These are phyloP conservation scores for Termitomyces sp. DNA, from an alignment of 768 basidiomycete species.

Conservation along the genomic window DNA sequence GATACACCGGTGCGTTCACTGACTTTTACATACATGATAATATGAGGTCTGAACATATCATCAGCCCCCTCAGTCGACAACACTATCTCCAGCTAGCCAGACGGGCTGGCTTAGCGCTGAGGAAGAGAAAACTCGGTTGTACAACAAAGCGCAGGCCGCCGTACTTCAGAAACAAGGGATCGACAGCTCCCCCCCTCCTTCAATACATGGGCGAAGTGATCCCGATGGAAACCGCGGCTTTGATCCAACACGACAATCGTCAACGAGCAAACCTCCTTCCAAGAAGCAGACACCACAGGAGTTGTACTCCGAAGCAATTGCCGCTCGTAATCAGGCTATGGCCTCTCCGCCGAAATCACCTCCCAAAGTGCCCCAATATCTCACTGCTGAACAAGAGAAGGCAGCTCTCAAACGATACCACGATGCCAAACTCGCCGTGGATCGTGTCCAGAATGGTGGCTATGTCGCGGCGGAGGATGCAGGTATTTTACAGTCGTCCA, in stretches of 20 bases:
- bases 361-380: constrained; percentile 40
- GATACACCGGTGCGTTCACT: constrained; percentile 28
- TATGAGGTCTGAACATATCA: neutral
- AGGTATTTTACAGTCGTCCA: constrained; percentile 13
- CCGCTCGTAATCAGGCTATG: constrained; percentile 21
- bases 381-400: constrained; percentile 73
- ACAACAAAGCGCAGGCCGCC: constrained; percentile 62
- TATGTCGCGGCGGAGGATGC: constrained; percentile 18
- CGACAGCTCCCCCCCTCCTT: constrained; percentile 21
- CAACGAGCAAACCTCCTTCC: constrained; percentile 12
- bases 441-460: constrained; percentile 44
- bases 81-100: constrained; percentile 17
- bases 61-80: constrained; percentile 21
- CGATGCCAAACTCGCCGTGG: constrained; percentile 70
- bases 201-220: constrained; percentile 22
- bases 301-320: constrained; percentile 27
- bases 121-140: constrained; percentile 73
- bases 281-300: constrained; percentile 10
- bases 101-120: constrained; percentile 64
- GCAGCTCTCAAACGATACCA: constrained; percentile 64
- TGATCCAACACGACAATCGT: constrained; percentile 10
- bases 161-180: constrained; percentile 50
- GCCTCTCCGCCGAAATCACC: constrained; percentile 15
- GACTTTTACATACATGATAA: neutral
- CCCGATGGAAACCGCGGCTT: constrained; percentile 13